Base-by-base conservation (phyloP, 495 filamentous ascomycete species). In the Bathelium albidoporum region DNA sequence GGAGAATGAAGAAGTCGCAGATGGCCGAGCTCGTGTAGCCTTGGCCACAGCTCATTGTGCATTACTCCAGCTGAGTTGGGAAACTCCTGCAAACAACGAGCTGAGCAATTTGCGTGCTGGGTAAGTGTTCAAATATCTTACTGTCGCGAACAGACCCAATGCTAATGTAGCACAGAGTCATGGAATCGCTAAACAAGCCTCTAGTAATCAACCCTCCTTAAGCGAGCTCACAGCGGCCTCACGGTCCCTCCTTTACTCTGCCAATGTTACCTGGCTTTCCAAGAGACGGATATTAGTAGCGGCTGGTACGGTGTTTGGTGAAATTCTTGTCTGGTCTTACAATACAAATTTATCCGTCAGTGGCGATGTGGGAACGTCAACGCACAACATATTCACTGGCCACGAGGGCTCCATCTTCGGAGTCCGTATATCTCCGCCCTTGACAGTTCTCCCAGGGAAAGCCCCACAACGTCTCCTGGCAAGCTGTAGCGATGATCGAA, bases 341-440 rank as follows among this genome's bases (percentile, higher is more conserved):
- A 62, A 24, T 45, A 22, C 39, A 45, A 43, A 26, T 11, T 18
- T 36, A 41, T 12, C 10, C 26, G 24, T 2, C 32, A 20, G 11
- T 10, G 14, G 73, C 78, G 45, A 66, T 80, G 26, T 44, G 0
- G 45, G 22, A 24, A 32, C 7, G 45, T 66, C 49, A 39, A 61
- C 89, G 20, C 84, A 94, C 49, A 83, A 83, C 61, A 84, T 87
- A 29, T 89, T 97, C 65, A 83, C 83, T 4, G 95, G 91, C 0
- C 94, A 99, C 67, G 91, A 97, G 65, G 94, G 94, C 0, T 97
- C 94, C 0, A 85, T 97, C 5, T 97, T 96, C 67, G 91, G 89
- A 7, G 86, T 97, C 12, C 78, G 81, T 10, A 87, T 97, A 28
- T 96, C 90, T 0, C 78, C 82, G 0, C 72, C 77, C 39, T 76